A percentile compares a stretch with the other conserved stretches of the same genome.
These are phyloP conservation scores for Aspergillus bombycis DNA, from an alignment of 2,329 filamentous ascomycete species.

Conservation along the genomic window DNA sequence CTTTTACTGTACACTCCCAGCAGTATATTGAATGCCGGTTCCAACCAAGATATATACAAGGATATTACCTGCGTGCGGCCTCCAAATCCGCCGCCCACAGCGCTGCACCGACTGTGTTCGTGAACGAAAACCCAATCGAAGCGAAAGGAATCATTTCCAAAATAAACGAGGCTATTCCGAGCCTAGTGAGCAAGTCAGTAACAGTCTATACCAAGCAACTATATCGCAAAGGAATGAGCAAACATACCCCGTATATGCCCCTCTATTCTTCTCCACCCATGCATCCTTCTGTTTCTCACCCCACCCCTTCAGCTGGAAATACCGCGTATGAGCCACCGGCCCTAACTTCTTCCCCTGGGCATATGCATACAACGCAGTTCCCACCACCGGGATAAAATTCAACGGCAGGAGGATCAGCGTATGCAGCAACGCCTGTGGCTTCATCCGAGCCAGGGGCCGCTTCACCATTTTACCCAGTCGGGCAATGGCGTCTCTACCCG, in stretches of 20 bases:
- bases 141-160: constrained; percentile 83
- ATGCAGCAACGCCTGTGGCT: constrained; percentile 66
- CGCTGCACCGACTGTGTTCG: constrained; percentile 88
- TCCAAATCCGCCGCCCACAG: constrained; percentile 93
- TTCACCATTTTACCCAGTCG: constrained; percentile 61
- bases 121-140: constrained; percentile 85
- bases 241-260: constrained; percentile 78
- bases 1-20: not conserved
- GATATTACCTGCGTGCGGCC: constrained; percentile 38
- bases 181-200: constrained; percentile 20
- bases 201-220: not conserved
- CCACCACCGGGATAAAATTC: constrained; percentile 90
- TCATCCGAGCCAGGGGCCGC: constrained; percentile 54
- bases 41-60: not conserved
- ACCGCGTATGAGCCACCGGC: constrained; percentile 63
- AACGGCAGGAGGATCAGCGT: constrained; percentile 86
- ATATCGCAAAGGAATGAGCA: not conserved
- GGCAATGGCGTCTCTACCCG: constrained; percentile 52
- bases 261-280: constrained; percentile 71
- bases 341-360: constrained; percentile 67
- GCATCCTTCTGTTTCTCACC: constrained; percentile 63
- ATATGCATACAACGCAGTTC: constrained; percentile 77
- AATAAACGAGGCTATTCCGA: constrained; percentile 77
- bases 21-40: not conserved
- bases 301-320: constrained; percentile 93